Evolutionary conservation across 2,329 filamentous ascomycete species (phyloP).

Genomic region (Dactylellina sp.): DNA sequence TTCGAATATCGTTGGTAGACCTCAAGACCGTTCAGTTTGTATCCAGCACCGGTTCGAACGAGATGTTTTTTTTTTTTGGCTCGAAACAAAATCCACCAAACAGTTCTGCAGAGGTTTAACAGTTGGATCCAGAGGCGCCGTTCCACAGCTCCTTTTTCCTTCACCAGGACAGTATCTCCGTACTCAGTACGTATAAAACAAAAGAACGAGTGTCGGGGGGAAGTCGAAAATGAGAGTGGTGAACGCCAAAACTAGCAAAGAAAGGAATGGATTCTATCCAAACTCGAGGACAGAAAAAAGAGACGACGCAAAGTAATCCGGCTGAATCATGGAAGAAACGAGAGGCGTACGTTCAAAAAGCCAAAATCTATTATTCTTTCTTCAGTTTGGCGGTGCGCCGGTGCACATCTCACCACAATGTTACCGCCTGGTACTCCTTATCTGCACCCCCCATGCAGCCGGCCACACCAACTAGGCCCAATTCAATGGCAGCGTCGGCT

Average conservation of each 20-base stretch:
- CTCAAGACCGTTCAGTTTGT: constrained; percentile 24
- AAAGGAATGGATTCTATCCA: constrained; percentile 55
- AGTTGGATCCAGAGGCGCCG: constrained; percentile 44
- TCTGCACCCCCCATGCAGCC: constrained; percentile 51
- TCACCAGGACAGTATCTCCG: constrained; percentile 27
- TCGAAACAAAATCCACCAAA: constrained; percentile 33
- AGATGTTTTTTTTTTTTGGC: constrained; percentile 12
- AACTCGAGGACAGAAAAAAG: constrained; percentile 27
- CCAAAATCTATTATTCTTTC: constrained; percentile 5
- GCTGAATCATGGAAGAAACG: constrained; percentile 29
- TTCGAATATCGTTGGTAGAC: constrained; percentile 8
- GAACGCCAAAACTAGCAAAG: constrained; percentile 24
- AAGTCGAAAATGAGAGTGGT: constrained; percentile 26
- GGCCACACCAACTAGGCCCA: constrained; percentile 32
- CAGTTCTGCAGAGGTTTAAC: constrained; percentile 8
- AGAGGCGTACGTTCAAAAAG: constrained; percentile 41
- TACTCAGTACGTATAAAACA: constrained; percentile 50
- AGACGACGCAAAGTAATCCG: constrained; percentile 33
- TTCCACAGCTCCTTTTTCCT: constrained; percentile 56
- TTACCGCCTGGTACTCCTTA: constrained; percentile 53
- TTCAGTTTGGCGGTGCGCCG: constrained; percentile 21
- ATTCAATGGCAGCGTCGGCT: constrained; percentile 31
- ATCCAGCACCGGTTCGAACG: constrained; percentile 29
- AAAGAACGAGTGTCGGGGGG: constrained; percentile 25
- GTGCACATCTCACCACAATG: constrained; percentile 17